Evolutionary conservation across 352 stramenopile genomes (phyloP), one percentile per base, ranked within the genome.

Genomic region (Salisapilia sapeloensis): DNA sequence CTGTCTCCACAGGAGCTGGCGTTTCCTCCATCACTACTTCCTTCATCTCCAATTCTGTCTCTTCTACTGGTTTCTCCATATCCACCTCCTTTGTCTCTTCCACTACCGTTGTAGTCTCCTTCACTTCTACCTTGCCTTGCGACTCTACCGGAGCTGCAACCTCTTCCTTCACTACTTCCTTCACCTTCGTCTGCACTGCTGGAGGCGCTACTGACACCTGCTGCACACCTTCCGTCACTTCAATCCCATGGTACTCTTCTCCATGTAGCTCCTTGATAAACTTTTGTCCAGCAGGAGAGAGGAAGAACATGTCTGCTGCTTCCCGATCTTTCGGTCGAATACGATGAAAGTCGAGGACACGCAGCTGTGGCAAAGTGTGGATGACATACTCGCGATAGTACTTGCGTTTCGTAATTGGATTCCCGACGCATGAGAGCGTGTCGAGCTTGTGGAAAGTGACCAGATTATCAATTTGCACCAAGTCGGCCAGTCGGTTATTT

Each of bases 311-410:
- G 8, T 53, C 57, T 11, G 66, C 62, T 33, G 58, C 72, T 33
- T 92, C 63, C 30, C 74, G 70, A 50, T 93, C 70, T 72, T 83
- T 33, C 22, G 71, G 72, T 24, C 63, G 63, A 45, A 93, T 80
- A 24, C 78, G 79, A 38, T 78, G 56, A 42, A 83, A 90, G 45
- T 94, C 81, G 29, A 94, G 60, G 23, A 92, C 66, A 19, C 59
- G 72, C 35, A 93, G 53, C 37, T 84, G 57, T n/a, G 77, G 77
- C 21, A 95, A 54, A 36, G 66, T 85, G 58, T 94, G 55, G 34
- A 96, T 89, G 20, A 93, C 75, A 46, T 95, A 96, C 40, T 91
- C 60, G 12, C 86, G 72, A 53, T 96, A 96, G 56, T 93, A 86
- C 48, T 77, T 71, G 48, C 63, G 61, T 40, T 85, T 83, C n/a